Percentiles rank a stretch among this genome's conserved stretches.
These are phyloP conservation scores for Zygoascus hellenicus DNA, from an alignment of 1,139 yeast genomes.

Conservation along the genomic window DNA sequence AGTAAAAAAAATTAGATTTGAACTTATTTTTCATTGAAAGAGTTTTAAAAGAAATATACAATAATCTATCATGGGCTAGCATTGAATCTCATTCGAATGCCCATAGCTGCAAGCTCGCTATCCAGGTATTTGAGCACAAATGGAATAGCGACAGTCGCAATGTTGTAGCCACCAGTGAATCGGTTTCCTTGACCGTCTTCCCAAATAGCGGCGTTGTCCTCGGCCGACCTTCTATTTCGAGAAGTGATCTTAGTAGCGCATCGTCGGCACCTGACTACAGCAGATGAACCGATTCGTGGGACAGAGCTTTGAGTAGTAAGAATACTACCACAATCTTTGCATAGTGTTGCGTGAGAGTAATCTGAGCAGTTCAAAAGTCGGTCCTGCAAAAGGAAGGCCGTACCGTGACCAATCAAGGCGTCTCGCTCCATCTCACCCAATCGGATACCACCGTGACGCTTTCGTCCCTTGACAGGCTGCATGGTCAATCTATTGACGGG, in stretches of 20 bases:
- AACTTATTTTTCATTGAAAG: neutral
- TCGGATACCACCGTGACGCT: constrained; percentile 99
- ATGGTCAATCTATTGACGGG: constrained; percentile 94
- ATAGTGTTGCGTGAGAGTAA: constrained; percentile 83
- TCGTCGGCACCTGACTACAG: constrained; percentile 81
- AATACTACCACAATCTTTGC: constrained; percentile 91
- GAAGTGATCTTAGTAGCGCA: constrained; percentile 68
- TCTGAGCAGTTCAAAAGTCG: constrained; percentile 93
- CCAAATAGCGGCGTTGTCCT: constrained; percentile 71
- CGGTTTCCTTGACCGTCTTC: constrained; percentile 94
- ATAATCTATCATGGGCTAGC: constrained; percentile 34
- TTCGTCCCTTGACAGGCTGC: constrained; percentile 99
- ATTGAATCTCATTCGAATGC: constrained; percentile 84
- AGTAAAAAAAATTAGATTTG: neutral
- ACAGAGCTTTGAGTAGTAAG: constrained; percentile 85
- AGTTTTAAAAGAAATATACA: neutral
- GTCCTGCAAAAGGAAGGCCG: constrained; percentile 93
- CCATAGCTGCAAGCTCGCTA: constrained; percentile 97
- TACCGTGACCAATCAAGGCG: constrained; percentile 97
- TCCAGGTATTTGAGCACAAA: constrained; percentile 93
- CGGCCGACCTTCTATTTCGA: constrained; percentile 35
- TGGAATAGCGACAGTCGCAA: constrained; percentile 94
- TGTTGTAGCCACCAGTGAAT: constrained; percentile 85
- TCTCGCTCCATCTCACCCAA: constrained; percentile 99
- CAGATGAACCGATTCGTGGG: constrained; percentile 79